phyloP scores from a whole-genome alignment of 2,329 filamentous ascomycete species.

The Myriosclerotinia curreyana region DNA sequence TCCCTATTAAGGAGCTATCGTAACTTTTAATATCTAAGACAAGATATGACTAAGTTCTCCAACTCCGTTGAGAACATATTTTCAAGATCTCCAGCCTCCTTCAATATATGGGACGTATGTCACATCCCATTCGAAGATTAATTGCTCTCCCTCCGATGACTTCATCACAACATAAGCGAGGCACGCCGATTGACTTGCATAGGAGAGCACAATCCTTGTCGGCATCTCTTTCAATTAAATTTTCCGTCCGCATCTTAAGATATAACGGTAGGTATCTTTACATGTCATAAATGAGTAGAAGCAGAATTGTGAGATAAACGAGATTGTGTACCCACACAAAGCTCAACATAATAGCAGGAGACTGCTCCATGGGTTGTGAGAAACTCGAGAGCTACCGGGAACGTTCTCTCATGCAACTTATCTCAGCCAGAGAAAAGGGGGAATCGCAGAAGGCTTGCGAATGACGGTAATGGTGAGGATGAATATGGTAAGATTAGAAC shows the following conservation, averaged over 20 bases:
- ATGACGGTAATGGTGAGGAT: not conserved
- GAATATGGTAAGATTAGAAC: not conserved
- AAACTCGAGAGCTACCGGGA: not conserved
- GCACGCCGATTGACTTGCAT: not conserved
- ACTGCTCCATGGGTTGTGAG: not conserved
- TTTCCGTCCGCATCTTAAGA: not conserved
- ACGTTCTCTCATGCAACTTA: not conserved
- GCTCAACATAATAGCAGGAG: not conserved
- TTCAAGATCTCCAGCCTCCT: not conserved
- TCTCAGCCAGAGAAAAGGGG: too few relatives aligned
- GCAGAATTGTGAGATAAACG: not conserved
- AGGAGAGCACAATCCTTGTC: not conserved
- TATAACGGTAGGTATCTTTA: not conserved
- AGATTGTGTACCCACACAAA: not conserved
- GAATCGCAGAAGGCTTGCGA: too few relatives aligned
- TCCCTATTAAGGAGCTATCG: not conserved
- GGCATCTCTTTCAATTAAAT: not conserved
- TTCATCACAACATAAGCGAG: not conserved
- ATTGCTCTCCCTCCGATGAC: not conserved
- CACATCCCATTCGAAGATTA: not conserved
- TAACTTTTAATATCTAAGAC: not conserved
- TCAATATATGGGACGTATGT: not conserved
- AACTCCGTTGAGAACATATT: not conserved
- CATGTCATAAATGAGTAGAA: not conserved
- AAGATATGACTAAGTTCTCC: not conserved